phyloP scores from a whole-genome alignment of 495 filamentous ascomycete species.

The Hypoxylon fragiforme region DNA sequence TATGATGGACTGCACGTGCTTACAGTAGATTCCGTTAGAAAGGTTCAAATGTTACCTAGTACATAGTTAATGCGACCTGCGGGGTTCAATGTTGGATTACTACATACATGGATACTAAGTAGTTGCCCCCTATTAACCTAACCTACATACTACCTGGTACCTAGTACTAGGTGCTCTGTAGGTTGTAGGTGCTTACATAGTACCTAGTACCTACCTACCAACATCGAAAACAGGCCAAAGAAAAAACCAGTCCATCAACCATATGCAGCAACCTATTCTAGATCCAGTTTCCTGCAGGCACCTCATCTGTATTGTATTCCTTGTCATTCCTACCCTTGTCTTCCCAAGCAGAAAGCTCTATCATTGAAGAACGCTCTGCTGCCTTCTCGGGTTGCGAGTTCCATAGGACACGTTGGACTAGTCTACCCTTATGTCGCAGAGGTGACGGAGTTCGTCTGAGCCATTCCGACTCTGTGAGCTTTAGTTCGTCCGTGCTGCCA shows the following conservation, averaged over 20 bases:
- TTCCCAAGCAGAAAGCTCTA: slow-evolving; percentile 16
- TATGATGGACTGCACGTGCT: too few relatives aligned
- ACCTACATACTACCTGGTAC: too few relatives aligned
- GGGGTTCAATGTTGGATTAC: too few relatives aligned
- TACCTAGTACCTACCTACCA: too few relatives aligned
- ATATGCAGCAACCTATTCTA: slow-evolving; percentile 9
- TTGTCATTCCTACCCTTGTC: not conserved
- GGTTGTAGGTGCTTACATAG: too few relatives aligned
- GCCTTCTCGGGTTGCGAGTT: slow-evolving; percentile 23
- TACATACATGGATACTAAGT: too few relatives aligned
- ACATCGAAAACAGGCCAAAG: too few relatives aligned
- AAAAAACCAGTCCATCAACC: not conserved
- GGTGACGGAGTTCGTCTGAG: slow-evolving; percentile 45
- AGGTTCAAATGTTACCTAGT: too few relatives aligned
- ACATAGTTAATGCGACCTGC: too few relatives aligned
- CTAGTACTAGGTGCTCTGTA: too few relatives aligned
- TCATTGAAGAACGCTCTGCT: slow-evolving; percentile 15
- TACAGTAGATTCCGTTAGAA: too few relatives aligned
- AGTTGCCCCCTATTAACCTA: too few relatives aligned
- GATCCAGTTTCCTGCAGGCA: slow-evolving; percentile 33
- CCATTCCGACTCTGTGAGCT: slow-evolving; percentile 46
- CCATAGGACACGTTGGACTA: slow-evolving; percentile 17
- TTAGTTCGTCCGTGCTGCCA: slow-evolving; percentile 15
- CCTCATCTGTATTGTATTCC: not conserved
- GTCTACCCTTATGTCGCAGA: slow-evolving; percentile 5